Evolutionary conservation across 176 grass and related monocot genomes (phyloP).

Genomic region (Cymbopogon citratus): DNA sequence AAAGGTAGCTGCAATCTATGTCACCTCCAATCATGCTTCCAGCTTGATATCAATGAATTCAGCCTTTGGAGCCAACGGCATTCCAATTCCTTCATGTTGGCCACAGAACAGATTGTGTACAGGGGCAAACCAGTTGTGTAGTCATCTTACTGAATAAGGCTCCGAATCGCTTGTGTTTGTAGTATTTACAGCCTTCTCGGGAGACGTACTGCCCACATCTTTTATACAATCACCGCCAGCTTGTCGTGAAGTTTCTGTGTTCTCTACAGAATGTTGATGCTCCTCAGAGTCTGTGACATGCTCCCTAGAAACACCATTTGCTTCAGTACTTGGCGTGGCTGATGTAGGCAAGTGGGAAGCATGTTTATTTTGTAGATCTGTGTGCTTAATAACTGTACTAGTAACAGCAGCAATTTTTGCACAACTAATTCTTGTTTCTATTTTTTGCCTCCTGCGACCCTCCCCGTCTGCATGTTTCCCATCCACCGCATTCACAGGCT

Average conservation of each 20-base stretch:
- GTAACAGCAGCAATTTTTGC: conserved; percentile 36
- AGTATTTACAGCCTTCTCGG: conserved; percentile 54
- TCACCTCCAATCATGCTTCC: conserved; percentile 32
- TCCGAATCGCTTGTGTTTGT: conserved; percentile 48
- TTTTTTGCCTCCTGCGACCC: conserved; percentile 51
- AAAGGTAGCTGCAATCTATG: conserved; percentile 9
- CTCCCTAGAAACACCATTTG: conserved; percentile 47
- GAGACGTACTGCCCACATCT: conserved; percentile 38
- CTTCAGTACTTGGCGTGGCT: conserved; percentile 16
- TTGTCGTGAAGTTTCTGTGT: conserved; percentile 35
- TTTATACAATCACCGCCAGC: conserved; percentile 38
- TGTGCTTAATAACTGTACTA: conserved; percentile 28
- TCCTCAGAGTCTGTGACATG: conserved; percentile 23
- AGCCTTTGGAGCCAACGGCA: not conserved
- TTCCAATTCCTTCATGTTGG: conserved; percentile 8
- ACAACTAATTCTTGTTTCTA: conserved; percentile 55
- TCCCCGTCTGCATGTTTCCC: conserved; percentile 46
- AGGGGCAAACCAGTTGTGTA: not conserved
- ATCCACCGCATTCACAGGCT: conserved; percentile 22
- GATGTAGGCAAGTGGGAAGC: conserved; percentile 18
- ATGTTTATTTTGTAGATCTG: conserved; percentile 28
- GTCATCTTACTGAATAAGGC: conserved; percentile 79
- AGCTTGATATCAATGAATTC: conserved; percentile 15
- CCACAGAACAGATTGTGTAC: conserved; percentile 1
- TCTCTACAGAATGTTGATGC: conserved; percentile 34